A percentile compares a stretch with the other conserved stretches of the same genome.
These are phyloP conservation scores for Thelonectria olida DNA, from an alignment of 2,329 filamentous ascomycete genomes.

Conservation along the genomic window DNA sequence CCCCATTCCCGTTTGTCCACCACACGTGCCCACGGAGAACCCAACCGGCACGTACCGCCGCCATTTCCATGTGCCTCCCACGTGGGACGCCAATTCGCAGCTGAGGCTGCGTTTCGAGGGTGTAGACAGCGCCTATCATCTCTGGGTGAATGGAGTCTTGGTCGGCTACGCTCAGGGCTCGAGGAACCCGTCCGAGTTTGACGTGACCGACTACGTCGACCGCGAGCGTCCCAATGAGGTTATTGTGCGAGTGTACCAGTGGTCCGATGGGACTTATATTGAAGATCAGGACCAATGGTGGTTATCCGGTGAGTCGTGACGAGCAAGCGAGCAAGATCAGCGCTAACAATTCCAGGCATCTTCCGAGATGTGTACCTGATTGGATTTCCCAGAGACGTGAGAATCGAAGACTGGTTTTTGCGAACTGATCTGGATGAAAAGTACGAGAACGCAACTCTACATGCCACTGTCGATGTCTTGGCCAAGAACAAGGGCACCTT, in stretches of 20 bases:
- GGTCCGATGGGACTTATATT: slow-evolving; percentile 74
- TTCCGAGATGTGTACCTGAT: slow-evolving; percentile 73
- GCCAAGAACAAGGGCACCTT: slow-evolving; percentile 47
- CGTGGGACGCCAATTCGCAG: slow-evolving; percentile 59
- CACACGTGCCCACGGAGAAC: slow-evolving; percentile 69
- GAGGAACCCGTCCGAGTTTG: slow-evolving; percentile 75
- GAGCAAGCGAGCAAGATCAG: slow-evolving; percentile 53
- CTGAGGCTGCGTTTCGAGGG: slow-evolving; percentile 75
- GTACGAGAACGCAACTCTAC: slow-evolving; percentile 58
- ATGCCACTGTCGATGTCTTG: slow-evolving; percentile 56
- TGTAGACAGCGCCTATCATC: slow-evolving; percentile 75
- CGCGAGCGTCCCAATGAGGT: slow-evolving; percentile 60
- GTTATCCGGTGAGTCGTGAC: slow-evolving; percentile 66
- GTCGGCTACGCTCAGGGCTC: slow-evolving; percentile 76
- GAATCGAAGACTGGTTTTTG: slow-evolving; percentile 67
- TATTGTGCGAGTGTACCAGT: slow-evolving; percentile 74
- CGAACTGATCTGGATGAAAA: slow-evolving; percentile 64
- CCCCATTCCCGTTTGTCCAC: slow-evolving; percentile 72
- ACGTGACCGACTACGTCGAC: slow-evolving; percentile 62
- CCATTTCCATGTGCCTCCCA: slow-evolving; percentile 60
- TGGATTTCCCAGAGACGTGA: slow-evolving; percentile 59
- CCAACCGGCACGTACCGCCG: slow-evolving; percentile 71
- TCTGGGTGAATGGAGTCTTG: slow-evolving; percentile 71
- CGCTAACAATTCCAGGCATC: slow-evolving; percentile 57
- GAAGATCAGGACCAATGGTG: slow-evolving; percentile 78